phyloP scores from a whole-genome alignment of 441 rosid genomes.

The Populus trichocarpa region DNA sequence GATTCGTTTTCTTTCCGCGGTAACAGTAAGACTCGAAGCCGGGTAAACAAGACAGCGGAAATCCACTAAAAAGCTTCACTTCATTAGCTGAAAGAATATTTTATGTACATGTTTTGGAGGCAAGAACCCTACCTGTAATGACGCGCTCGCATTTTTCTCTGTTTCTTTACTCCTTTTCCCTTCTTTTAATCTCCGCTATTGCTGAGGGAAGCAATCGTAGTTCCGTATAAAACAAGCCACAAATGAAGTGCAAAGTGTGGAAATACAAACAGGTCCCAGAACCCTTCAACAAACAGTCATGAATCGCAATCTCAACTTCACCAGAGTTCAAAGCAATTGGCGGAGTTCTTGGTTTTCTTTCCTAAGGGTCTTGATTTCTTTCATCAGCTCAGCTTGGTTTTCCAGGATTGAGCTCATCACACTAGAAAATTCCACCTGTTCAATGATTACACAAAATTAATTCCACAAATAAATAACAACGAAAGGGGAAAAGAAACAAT shows the following conservation, averaged over 20 bases:
- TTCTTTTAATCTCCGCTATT: neutral
- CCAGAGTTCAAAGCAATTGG: constrained; percentile 51
- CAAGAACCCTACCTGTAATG: neutral
- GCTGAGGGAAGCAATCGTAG: neutral
- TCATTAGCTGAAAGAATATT: neutral
- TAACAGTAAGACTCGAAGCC: neutral
- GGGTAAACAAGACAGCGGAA: neutral
- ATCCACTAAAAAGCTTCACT: neutral
- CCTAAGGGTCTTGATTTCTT: constrained; percentile 67
- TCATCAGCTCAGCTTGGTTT: constrained; percentile 81
- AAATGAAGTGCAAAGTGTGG: constrained; percentile 1
- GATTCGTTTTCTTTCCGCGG: neutral
- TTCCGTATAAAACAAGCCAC: neutral
- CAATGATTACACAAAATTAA: neutral
- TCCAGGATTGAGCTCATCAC: constrained; percentile 63
- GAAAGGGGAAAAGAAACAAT: neutral
- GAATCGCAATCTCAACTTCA: constrained; percentile 9
- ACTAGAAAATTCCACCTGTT: constrained; percentile 68
- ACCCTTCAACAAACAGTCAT: constrained; percentile 8
- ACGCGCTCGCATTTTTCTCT: neutral
- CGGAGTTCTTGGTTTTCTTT: constrained; percentile 85
- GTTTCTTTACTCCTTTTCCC: neutral
- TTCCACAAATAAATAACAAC: constrained; percentile 3
- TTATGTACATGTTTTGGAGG: constrained; percentile 7
- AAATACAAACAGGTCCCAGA: constrained; percentile 8